phyloP scores from a whole-genome alignment of 768 basidiomycete species.

The Boletus rufocinnamomeus region DNA sequence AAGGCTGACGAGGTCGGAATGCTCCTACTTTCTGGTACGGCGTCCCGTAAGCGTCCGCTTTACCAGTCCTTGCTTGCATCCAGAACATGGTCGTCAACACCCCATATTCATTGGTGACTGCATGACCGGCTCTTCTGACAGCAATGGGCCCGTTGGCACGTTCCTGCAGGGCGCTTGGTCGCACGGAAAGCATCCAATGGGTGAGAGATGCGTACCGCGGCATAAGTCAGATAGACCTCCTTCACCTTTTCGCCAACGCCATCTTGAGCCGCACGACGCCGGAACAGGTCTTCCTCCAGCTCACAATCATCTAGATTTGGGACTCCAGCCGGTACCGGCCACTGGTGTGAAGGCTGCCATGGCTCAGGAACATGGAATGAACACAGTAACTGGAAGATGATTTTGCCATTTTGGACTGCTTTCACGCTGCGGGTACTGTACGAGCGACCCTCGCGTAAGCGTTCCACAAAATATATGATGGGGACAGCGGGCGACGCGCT shows the following conservation, averaged over 20 bases:
- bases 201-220: conserved; percentile 20
- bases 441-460: conserved; percentile 70
- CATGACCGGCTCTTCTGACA: conserved; percentile 53
- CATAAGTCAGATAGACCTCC: conserved; percentile 34
- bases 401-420: conserved; percentile 54
- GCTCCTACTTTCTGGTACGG: conserved; percentile 72
- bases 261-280: conserved; percentile 29
- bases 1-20: neutral
- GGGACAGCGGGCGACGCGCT: conserved; percentile 73
- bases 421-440: conserved; percentile 69
- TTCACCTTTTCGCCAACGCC: conserved; percentile 37
- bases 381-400: conserved; percentile 68
- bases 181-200: conserved; percentile 26
- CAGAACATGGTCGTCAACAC: conserved; percentile 64
- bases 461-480: conserved; percentile 78
- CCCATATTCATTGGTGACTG: conserved; percentile 47
- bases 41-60: conserved; percentile 60
- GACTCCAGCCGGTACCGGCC: conserved; percentile 60
- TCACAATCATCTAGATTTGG: conserved; percentile 63
- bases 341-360: conserved; percentile 69
- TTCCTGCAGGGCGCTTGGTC: conserved; percentile 50
- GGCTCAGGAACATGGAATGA: conserved; percentile 83
- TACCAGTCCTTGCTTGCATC: conserved; percentile 68
- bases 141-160: conserved; percentile 68
- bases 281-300: conserved; percentile 50